These are phyloP conservation scores for Neurospora terricola DNA, from an alignment of 495 filamentous ascomycete genomes.

Conservation along the genomic window DNA sequence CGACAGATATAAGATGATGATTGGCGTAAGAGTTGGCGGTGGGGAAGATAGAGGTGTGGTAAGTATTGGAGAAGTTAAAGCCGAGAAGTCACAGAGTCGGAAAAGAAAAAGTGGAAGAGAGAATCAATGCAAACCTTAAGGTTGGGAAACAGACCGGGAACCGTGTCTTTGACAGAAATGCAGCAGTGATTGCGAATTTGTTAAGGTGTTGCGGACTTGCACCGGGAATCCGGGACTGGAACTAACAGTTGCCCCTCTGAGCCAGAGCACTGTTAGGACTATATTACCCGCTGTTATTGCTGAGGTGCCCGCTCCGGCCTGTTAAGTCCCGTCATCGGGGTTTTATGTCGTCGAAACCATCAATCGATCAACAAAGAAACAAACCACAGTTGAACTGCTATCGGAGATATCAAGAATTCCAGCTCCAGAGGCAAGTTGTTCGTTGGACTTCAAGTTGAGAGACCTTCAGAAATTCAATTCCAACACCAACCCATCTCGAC, in stretches of 20 bases:
- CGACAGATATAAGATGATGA: neutral
- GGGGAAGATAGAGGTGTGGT: neutral
- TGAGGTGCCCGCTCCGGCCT: neutral
- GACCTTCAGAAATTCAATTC: neutral
- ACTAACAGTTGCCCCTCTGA: neutral
- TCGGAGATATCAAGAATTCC: neutral
- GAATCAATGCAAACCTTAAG: neutral
- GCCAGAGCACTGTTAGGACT: neutral
- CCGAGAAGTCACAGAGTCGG: neutral
- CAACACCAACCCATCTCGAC: neutral
- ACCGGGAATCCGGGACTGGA: neutral
- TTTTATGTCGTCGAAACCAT: neutral
- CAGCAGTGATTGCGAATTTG: neutral
- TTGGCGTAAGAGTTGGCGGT: neutral
- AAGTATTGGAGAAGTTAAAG: neutral
- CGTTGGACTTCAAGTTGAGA: neutral
- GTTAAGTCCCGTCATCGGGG: neutral
- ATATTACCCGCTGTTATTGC: neutral
- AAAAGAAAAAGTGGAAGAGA: neutral
- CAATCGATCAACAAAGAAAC: neutral
- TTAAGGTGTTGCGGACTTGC: neutral
- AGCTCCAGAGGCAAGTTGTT: neutral
- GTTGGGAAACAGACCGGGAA: neutral
- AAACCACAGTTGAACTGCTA: neutral
- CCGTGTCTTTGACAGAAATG: neutral